Evolutionary conservation across 2,329 filamentous ascomycete species (phyloP), one percentile per base, ranked within the genome.

Genomic region (Coniella vitis): DNA sequence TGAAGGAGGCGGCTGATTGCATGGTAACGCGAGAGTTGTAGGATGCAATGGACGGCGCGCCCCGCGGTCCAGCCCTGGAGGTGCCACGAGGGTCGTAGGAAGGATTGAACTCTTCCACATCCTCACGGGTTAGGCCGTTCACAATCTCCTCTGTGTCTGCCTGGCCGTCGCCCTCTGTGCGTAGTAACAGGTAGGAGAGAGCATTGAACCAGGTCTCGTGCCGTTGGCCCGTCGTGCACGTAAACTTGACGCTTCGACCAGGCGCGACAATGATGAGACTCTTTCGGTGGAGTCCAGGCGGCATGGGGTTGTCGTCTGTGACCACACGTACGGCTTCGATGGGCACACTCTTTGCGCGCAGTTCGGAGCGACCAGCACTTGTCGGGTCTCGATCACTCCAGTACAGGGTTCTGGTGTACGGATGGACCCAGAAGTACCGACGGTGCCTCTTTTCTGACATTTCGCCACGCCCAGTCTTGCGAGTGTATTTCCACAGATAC

Each of bases 141-240:
- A 73, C 74, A 52, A 77, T 68, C 55, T 76, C 83, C 54, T 87
- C 76, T 4, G 77, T 73, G 56, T 81, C 78, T 7, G 78, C 71
- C 45, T 79, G 76, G n/a, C 72, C 76, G 34, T 85, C 83, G 17
- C 77, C 72, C 29, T 81, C 75, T 21, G 84, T 90, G 39, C 90
- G 83, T 25, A 95, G 76, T 32, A 97, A 76, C 13, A 98, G 78
- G 64, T 98, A 98, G 1, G 89, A 95, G 47, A 98, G 75, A 0
- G 93, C 90, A 61, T 97, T 97, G 75, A 93, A 95, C 93, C 93
- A 98, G 1, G 90, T 97, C 70, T 98, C 93, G 62, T 98, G 93
- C 53, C 93, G 80, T 64, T 96, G 90, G 34, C 89, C 87, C 3
- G 93, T 98, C 2, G 88, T 84, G 54, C 91, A 94, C 1, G 93